Conservation (phyloP, 768 basidiomycete species). For the Trametes meyenii region DNA sequence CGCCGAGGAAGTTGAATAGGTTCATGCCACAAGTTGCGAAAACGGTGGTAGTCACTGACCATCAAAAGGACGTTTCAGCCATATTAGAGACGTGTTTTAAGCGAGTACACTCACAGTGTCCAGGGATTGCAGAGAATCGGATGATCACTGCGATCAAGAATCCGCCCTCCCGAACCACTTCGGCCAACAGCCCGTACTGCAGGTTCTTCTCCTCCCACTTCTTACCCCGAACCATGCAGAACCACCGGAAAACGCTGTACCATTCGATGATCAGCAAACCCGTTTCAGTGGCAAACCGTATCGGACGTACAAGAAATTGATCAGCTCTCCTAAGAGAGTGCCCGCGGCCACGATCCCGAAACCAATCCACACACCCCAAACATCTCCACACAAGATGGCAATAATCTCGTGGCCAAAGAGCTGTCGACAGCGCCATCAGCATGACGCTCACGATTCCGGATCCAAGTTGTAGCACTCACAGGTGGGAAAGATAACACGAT, state of each 20-base stretch:
- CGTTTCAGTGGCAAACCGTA: too few relatives aligned
- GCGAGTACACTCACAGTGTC: constrained; percentile 60
- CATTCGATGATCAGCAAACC: not conserved
- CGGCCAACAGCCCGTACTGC: constrained; percentile 48
- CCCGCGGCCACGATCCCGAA: constrained; percentile 85
- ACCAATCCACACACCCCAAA: constrained; percentile 86
- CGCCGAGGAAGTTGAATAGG: constrained; percentile 71
- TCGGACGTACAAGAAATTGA: constrained; percentile 73
- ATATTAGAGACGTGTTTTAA: not conserved
- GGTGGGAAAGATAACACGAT: constrained; percentile 45
- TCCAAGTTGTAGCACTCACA: constrained; percentile 24
- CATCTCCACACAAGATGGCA: constrained; percentile 82
- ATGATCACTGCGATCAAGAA: constrained; percentile 79
- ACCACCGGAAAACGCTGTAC: constrained; percentile 78
- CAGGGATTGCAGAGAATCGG: constrained; percentile 80
- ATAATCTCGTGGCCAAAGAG: constrained; percentile 93
- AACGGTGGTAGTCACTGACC: constrained; percentile 77
- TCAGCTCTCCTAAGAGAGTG: constrained; percentile 82
- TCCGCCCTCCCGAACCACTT: constrained; percentile 81
- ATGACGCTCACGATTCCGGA: not conserved
- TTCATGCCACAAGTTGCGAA: constrained; percentile 89
- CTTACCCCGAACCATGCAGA: constrained; percentile 72
- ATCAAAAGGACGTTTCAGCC: constrained; percentile 9
- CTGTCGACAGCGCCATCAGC: constrained; percentile 34
- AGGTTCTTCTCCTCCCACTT: constrained; percentile 53